Percentiles rank a stretch among this genome's conserved stretches.
Conservation (phyloP, 1,139 yeast species). For the Saccharomycopsis hybrid region DNA sequence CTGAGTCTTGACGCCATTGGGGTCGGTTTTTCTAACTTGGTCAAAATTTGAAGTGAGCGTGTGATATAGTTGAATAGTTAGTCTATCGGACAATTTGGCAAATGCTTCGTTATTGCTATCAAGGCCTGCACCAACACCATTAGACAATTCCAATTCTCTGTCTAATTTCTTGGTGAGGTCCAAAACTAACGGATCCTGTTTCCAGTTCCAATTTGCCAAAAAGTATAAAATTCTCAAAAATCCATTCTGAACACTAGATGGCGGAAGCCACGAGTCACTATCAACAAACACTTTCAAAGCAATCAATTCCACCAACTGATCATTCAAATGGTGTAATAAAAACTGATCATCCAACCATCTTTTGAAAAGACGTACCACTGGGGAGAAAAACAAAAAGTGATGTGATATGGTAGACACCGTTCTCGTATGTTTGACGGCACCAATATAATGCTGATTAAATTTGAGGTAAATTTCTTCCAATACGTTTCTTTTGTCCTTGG, state of each 20-base stretch:
- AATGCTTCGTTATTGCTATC: background rate
- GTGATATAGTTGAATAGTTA: slow-evolving; percentile 58
- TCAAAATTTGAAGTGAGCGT: slow-evolving; percentile 57
- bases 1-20: slow-evolving; percentile 72
- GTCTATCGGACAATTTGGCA: slow-evolving; percentile 48
- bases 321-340: slow-evolving; percentile 60
- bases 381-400: slow-evolving; percentile 67
- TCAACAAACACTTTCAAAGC: slow-evolving; percentile 84
- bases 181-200: slow-evolving; percentile 72
- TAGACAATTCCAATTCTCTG: slow-evolving; percentile 8
- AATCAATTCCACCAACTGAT: slow-evolving; percentile 74
- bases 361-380: slow-evolving; percentile 79
- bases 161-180: slow-evolving; percentile 50
- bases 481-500: slow-evolving; percentile 49
- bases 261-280: slow-evolving; percentile 73
- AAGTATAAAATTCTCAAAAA: slow-evolving; percentile 69
- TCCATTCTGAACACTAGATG: slow-evolving; percentile 75
- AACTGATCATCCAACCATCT: slow-evolving; percentile 79
- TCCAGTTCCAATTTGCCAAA: slow-evolving; percentile 90
- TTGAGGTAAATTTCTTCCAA: slow-evolving; percentile 58
- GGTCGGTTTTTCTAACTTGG: slow-evolving; percentile 67
- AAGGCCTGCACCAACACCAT: slow-evolving; percentile 22
- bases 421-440: slow-evolving; percentile 76
- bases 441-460: slow-evolving; percentile 61
- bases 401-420: slow-evolving; percentile 65